A percentile compares a stretch with the other conserved stretches of the same genome.
Conservation (phyloP, 192 early-diverging fungal species). For the Pecoramyces ruminantium region DNA sequence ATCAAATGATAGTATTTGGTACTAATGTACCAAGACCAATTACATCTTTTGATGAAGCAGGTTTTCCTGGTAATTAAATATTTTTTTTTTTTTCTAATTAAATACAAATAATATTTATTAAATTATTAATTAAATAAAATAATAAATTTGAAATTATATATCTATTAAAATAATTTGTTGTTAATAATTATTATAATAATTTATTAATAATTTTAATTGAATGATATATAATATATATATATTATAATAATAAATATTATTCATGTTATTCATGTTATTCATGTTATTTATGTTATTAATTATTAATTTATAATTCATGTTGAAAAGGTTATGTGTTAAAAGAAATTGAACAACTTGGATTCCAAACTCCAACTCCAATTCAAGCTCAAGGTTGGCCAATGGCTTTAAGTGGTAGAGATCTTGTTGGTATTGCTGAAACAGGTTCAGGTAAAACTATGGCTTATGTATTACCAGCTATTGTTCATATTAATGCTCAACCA, state of each 20-base stretch:
- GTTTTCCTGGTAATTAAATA: conserved; percentile 46
- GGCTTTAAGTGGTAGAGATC: conserved; percentile 86
- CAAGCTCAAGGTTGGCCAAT: conserved; percentile 98
- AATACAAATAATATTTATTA: too few relatives aligned
- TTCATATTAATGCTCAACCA: conserved; percentile 97
- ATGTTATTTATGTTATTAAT: too few relatives aligned
- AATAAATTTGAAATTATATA: too few relatives aligned
- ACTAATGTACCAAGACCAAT: conserved; percentile 79
- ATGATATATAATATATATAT: too few relatives aligned
- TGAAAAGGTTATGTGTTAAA: conserved; percentile 58
- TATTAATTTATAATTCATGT: background rate
- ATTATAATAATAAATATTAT: too few relatives aligned
- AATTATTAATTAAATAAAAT: too few relatives aligned
- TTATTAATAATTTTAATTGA: too few relatives aligned
- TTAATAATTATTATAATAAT: too few relatives aligned
- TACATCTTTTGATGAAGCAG: conserved; percentile 71
- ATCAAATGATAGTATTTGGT: conserved; percentile 75
- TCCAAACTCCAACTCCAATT: conserved; percentile 76
- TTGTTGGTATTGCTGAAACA: conserved; percentile 76
- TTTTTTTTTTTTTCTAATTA: too few relatives aligned
- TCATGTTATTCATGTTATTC: too few relatives aligned
- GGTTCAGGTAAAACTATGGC: conserved; percentile 92
- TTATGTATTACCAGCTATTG: conserved; percentile 84
- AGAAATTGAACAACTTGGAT: conserved; percentile 71
- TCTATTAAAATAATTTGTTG: too few relatives aligned